Evolutionary conservation across 805 yeast genomes (phyloP), one percentile per base, ranked within the genome.

Genomic region (Kodamaea laetipori): DNA sequence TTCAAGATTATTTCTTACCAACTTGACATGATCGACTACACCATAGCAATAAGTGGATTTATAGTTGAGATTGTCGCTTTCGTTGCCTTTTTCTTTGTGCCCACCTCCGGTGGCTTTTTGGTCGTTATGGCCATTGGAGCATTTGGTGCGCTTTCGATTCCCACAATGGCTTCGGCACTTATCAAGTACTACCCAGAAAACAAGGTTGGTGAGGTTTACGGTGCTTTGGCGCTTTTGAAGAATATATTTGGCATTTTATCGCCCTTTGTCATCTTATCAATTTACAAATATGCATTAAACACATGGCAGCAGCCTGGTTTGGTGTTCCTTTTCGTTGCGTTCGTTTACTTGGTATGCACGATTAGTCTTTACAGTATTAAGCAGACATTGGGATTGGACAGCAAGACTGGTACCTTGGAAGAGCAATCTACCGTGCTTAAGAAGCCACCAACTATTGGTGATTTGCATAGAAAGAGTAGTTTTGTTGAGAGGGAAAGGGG

Each of bases 121-220:
- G 31, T 27, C 55, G 0, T 64, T 66, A 17, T 63, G 70, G 0
- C 26, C 65, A 0, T 80, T 9, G 62, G 73, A 2, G 62, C 82
- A 0, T 54, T 82, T 31, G 78, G 81, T 1, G 66, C 81, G 0
- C 43, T 80, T 3, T 66, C 73, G 1, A 65, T 78, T 0, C 92
- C 94, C 1, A 71, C 82, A 0, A 49, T 83, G 8, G 83, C 79
- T 53, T 71, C 84, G 0, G 51, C 85, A 1, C 62, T 84, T 8
- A 71, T 81, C 42, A 86, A 86, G 57, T 81, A 81, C 58, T 77
- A 73, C 47, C 78, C 80, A 1, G 79, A 78, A 31, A 70, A 74
- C 10, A 74, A 74, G 48, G 71, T 79, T 4, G 95, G 95, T 12
- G 89, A 84, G 58, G 69, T 82, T 12, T 84, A 84, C 63, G 90